Evolutionary conservation across 108 stramenopile species (phyloP).

Genomic region (Fistulifera solaris): DNA sequence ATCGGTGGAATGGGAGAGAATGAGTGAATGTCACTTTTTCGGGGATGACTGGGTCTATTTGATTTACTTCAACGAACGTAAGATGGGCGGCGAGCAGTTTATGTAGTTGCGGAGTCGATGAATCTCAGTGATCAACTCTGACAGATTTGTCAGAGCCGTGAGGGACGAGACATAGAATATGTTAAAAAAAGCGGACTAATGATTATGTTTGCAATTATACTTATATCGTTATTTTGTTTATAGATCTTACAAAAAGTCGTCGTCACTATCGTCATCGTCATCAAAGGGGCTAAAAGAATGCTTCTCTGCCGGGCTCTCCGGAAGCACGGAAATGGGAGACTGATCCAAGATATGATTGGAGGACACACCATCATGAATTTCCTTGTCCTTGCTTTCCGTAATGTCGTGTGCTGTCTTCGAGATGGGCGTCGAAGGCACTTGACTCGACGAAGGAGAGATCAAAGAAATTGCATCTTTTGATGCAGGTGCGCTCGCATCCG

Average conservation of each 20-base stretch:
- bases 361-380: not conserved
- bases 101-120: conserved; percentile 43
- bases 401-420: not conserved
- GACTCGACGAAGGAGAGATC: too few relatives aligned
- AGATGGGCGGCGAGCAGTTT: not conserved
- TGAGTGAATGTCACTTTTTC: conserved; percentile 31
- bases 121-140: conserved; percentile 61
- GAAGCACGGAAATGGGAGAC: not conserved
- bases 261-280: conserved; percentile 8
- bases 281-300: not conserved
- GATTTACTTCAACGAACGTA: conserved; percentile 21
- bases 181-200: too few relatives aligned
- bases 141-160: conserved; percentile 33
- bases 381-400: not conserved
- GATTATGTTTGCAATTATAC: too few relatives aligned
- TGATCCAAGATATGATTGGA: not conserved
- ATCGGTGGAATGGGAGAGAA: conserved; percentile 5
- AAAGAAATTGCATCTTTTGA: too few relatives aligned
- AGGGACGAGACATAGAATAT: conserved; percentile 53
- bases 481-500: too few relatives aligned
- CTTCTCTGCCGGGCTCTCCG: not conserved
- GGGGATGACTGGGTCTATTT: conserved; percentile 42
- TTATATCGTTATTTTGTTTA: too few relatives aligned
- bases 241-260: conserved; percentile 13
- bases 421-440: not conserved